phyloP scores from a whole-genome alignment of 129 eudicot genomes.

The Daucus carota region DH1_v3.0 NC_030382.2:34146501-34147000 shows the following conservation, averaged over 20 bases:
- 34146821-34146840: slow-evolving; percentile 72
- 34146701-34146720: slow-evolving; percentile 64
- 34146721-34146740: slow-evolving; percentile 49
- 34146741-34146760: slow-evolving; percentile 70
- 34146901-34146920: slow-evolving; percentile 80
- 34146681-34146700: slow-evolving; percentile 74
- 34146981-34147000: neutral
- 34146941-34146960: slow-evolving; percentile 52
- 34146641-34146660: slow-evolving; percentile 69
- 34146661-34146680: slow-evolving; percentile 59
- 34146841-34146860: slow-evolving; percentile 65
- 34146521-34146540: slow-evolving; percentile 74
- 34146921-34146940: slow-evolving; percentile 72
- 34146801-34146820: slow-evolving; percentile 69
- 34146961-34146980: neutral
- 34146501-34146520: slow-evolving; percentile 71
- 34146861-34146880: slow-evolving; percentile 65
- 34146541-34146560: slow-evolving; percentile 57
- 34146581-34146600: slow-evolving; percentile 93
- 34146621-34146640: slow-evolving; percentile 76
- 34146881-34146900: slow-evolving; percentile 58
- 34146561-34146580: slow-evolving; percentile 65
- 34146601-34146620: slow-evolving; percentile 95
- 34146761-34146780: slow-evolving; percentile 82
- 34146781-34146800: slow-evolving; percentile 56